A percentile compares a stretch with the other conserved stretches of the same genome.
phyloP scores from a whole-genome alignment of 2,329 filamentous ascomycete genomes.

The Tetracladium maxilliforme region DNA sequence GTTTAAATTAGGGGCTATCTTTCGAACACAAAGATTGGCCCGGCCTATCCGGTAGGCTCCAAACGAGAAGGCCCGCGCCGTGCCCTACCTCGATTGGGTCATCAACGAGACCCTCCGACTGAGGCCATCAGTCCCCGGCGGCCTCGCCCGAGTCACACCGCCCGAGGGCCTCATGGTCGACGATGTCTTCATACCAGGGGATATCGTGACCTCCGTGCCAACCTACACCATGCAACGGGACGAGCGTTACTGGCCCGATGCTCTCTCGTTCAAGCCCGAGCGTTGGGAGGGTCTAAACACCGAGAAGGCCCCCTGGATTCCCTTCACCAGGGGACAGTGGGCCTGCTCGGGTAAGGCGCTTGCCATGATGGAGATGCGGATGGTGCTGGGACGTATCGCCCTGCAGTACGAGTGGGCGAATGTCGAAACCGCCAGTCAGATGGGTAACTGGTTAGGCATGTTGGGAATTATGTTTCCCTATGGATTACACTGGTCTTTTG shows the following conservation, averaged over 20 bases:
- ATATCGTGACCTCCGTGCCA: constrained; percentile 9
- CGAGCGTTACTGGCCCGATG: constrained; percentile 6
- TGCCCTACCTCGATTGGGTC: constrained; percentile 15
- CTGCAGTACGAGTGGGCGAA: constrained; percentile 4
- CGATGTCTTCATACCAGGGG: constrained; percentile 16
- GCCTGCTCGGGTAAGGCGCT: constrained; percentile 6
- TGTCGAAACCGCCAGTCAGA: too few relatives aligned
- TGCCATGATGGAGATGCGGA: constrained; percentile 6
- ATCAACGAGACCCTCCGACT: constrained; percentile 25
- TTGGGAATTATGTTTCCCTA: too few relatives aligned
- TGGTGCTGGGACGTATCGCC: constrained; percentile 5
- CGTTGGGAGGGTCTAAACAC: constrained; percentile 5
- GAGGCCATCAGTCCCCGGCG: constrained; percentile 19
- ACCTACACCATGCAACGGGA: constrained; percentile 8
- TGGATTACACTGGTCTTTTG: too few relatives aligned
- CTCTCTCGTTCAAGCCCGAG: constrained; percentile 6
- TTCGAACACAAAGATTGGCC: too few relatives aligned
- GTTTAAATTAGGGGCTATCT: too few relatives aligned
- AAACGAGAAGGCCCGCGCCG: constrained; percentile 13
- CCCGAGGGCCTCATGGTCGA: constrained; percentile 19
- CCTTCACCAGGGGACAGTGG: constrained; percentile 6
- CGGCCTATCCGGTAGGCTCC: too few relatives aligned
- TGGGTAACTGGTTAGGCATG: too few relatives aligned
- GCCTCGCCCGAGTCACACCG: constrained; percentile 19
- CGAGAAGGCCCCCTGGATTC: constrained; percentile 6